Percentiles rank a stretch among this genome's conserved stretches.
Conservation (phyloP, 2,329 filamentous ascomycete species). For the Alternaria sp. region DNA sequence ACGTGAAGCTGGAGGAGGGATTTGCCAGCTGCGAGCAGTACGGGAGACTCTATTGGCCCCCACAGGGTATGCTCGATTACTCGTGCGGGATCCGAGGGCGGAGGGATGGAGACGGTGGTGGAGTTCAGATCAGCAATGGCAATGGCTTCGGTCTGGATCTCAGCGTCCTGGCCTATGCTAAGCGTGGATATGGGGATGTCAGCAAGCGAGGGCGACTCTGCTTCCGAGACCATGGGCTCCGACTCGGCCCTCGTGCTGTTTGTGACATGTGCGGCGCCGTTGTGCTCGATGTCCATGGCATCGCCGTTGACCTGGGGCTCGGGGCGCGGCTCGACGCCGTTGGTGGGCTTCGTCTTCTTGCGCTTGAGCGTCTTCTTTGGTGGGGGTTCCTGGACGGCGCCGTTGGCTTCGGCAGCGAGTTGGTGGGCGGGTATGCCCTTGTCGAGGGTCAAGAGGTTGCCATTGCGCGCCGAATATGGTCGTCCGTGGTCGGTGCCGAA, state of each 20-base stretch:
- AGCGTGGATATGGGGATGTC: slow-evolving; percentile 52
- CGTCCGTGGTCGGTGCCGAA: slow-evolving; percentile 53
- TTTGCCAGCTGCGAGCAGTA: slow-evolving; percentile 48
- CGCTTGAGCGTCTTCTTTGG: slow-evolving; percentile 47
- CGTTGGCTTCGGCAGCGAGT: slow-evolving; percentile 46
- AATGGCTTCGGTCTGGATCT: slow-evolving; percentile 50
- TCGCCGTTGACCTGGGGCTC: slow-evolving; percentile 55
- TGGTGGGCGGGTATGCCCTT: slow-evolving; percentile 48
- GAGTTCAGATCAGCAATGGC: slow-evolving; percentile 42
- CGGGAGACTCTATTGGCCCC: slow-evolving; percentile 42
- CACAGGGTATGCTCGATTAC: slow-evolving; percentile 48
- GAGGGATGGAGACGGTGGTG: slow-evolving; percentile 41
- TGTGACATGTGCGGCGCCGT: slow-evolving; percentile 39
- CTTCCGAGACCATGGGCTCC: slow-evolving; percentile 47
- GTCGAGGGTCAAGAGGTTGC: slow-evolving; percentile 48
- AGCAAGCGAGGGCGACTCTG: slow-evolving; percentile 49
- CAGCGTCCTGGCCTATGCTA: slow-evolving; percentile 49
- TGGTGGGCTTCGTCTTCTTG: slow-evolving; percentile 46
- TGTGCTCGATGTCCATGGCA: slow-evolving; percentile 57
- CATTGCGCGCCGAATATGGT: slow-evolving; percentile 50
- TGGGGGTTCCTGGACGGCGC: slow-evolving; percentile 41
- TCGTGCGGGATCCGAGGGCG: slow-evolving; percentile 32
- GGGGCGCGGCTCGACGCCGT: slow-evolving; percentile 44
- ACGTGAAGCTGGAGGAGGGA: slow-evolving; percentile 47
- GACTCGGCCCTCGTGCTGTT: slow-evolving; percentile 48